phyloP scores from a whole-genome alignment of 176 grass and related monocot species.

The Tillandsia leiboldiana region DNA sequence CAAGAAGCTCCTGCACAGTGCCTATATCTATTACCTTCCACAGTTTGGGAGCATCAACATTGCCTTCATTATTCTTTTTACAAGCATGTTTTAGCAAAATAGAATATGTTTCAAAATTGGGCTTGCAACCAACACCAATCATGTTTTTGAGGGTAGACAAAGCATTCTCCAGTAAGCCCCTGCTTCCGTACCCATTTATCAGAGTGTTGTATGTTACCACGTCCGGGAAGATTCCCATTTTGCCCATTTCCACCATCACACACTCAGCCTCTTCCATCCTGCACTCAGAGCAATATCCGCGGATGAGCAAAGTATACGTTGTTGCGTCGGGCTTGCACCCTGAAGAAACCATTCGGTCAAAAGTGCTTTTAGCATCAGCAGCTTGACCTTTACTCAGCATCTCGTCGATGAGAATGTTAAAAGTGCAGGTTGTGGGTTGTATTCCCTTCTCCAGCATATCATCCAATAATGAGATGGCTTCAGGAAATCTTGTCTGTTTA shows the following conservation, averaged over 20 bases:
- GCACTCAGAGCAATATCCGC: constrained; percentile 3
- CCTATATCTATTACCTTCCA: constrained; percentile 18
- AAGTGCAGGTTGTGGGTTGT: constrained; percentile 7
- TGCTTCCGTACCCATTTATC: constrained; percentile 6
- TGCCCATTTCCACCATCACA: constrained; percentile 12
- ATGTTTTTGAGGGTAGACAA: constrained; percentile 17
- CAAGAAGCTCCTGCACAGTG: constrained; percentile 12
- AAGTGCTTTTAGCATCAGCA: constrained; percentile 2
- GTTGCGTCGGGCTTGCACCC: constrained; percentile 15
- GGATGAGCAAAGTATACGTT: constrained; percentile 15
- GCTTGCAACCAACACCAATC: constrained; percentile 11
- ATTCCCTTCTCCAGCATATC: constrained; percentile 25
- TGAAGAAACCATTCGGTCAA: constrained; percentile 3
- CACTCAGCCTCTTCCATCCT: constrained; percentile 15
- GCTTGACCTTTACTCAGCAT: constrained; percentile 11
- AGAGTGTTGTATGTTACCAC: constrained; percentile 18
- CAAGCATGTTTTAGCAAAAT: constrained; percentile 15
- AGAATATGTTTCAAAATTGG: constrained; percentile 14
- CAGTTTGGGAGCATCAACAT: background rate
- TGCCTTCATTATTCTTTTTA: constrained; percentile 5
- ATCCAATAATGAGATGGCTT: constrained; percentile 18
- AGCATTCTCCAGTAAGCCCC: constrained; percentile 7
- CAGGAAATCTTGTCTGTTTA: constrained; percentile 10
- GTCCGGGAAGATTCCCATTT: constrained; percentile 5
- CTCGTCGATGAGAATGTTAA: constrained; percentile 15